Conservation (phyloP, 805 yeast species). For the Lachancea nothofagi region DNA sequence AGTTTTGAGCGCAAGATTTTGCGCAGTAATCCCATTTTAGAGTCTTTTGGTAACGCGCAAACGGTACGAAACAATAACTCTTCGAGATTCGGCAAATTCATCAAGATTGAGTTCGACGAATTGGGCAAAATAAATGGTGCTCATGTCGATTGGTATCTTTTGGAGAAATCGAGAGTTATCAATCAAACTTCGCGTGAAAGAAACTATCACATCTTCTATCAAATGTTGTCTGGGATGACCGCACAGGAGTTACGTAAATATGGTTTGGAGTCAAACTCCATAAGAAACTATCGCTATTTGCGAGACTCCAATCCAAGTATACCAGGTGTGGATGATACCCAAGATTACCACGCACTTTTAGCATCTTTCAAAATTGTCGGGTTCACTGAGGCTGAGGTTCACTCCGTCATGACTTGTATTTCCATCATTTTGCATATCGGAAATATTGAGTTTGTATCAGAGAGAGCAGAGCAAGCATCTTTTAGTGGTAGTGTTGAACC, state of each 20-base stretch:
- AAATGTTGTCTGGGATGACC: constrained; percentile 64
- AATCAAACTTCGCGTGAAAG: constrained; percentile 71
- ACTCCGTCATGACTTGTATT: constrained; percentile 56
- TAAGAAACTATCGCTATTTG: constrained; percentile 41
- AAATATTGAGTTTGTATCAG: constrained; percentile 65
- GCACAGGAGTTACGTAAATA: constrained; percentile 43
- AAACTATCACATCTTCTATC: constrained; percentile 92
- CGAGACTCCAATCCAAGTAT: constrained; percentile 49
- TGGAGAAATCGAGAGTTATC: constrained; percentile 91
- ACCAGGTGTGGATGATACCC: constrained; percentile 70
- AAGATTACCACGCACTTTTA: constrained; percentile 57
- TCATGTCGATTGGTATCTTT: constrained; percentile 85
- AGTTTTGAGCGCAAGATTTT: constrained; percentile 78
- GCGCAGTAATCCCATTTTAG: constrained; percentile 92
- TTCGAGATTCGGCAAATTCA: constrained; percentile 94
- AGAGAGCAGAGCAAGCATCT: constrained; percentile 71
- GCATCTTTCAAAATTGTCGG: constrained; percentile 73
- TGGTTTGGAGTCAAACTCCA: constrained; percentile 35
- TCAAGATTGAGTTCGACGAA: constrained; percentile 69
- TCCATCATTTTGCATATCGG: constrained; percentile 83
- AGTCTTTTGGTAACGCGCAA: constrained; percentile 95
- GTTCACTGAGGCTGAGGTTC: constrained; percentile 48
- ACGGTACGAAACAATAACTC: constrained; percentile 91
- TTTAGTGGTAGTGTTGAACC: constrained; percentile 46
- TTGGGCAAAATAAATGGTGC: constrained; percentile 76